phyloP scores from a whole-genome alignment of 2,329 filamentous ascomycete species.

The Fusarium proliferatum region DNA sequence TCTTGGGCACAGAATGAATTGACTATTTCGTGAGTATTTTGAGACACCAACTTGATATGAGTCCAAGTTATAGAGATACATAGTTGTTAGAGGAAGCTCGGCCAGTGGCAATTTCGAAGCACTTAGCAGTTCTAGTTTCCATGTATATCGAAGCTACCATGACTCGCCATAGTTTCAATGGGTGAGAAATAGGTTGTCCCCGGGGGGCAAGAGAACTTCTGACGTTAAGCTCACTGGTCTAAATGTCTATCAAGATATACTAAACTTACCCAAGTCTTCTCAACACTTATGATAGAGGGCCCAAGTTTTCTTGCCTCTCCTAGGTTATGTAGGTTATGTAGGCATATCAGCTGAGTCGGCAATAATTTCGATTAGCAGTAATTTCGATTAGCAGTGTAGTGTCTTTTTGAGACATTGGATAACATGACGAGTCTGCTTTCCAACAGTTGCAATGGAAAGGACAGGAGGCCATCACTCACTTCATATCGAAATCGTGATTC shows the following conservation, averaged over 20 bases:
- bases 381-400: not conserved
- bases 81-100: not conserved
- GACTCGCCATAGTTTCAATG: not conserved
- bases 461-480: not conserved
- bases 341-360: not conserved
- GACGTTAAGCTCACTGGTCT: not conserved
- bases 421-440: not conserved
- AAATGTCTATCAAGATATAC: not conserved
- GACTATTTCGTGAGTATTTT: not conserved
- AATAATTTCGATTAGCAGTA: not conserved
- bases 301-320: not conserved
- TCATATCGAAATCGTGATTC: not conserved
- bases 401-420: not conserved
- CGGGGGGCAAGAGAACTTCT: not conserved
- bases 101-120: not conserved
- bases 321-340: not conserved
- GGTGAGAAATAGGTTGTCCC: not conserved
- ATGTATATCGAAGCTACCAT: not conserved
- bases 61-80: not conserved
- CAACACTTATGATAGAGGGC: too few species aligned
- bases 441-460: not conserved
- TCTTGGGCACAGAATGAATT: not conserved
- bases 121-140: not conserved
- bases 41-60: not conserved
- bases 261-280: not conserved